Percentiles rank a stretch among this genome's conserved stretches.
These are phyloP conservation scores for Fusarium sp. DNA, from an alignment of 2,329 filamentous ascomycete species.

Conservation along the genomic window DNA sequence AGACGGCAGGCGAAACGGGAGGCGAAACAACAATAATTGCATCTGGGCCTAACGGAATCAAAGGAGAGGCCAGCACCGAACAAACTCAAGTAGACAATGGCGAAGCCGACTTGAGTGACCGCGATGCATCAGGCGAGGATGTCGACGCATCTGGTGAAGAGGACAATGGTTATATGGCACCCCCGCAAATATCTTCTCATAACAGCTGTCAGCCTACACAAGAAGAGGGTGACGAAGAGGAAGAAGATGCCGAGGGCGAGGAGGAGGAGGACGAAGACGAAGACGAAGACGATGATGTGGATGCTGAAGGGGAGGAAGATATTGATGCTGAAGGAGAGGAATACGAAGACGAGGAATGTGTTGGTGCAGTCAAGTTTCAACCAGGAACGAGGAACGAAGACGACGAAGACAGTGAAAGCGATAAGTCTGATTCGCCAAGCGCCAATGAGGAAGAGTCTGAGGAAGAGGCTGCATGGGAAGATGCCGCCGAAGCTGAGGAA, in stretches of 20 bases:
- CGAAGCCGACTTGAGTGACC: slow-evolving; percentile 56
- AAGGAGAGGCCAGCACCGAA: neutral
- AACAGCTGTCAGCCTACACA: slow-evolving; percentile 50
- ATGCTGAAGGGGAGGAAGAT: slow-evolving; percentile 58
- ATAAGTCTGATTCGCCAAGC: slow-evolving; percentile 62
- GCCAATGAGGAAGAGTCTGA: slow-evolving; percentile 67
- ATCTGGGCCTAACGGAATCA: slow-evolving; percentile 25
- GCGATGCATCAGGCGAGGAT: slow-evolving; percentile 59
- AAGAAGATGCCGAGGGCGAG: slow-evolving; percentile 56
- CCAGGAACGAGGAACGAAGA: slow-evolving; percentile 64
- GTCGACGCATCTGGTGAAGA: slow-evolving; percentile 60
- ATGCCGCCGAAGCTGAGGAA: slow-evolving; percentile 69
- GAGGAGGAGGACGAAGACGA: slow-evolving; percentile 35
- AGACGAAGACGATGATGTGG: slow-evolving; percentile 44
- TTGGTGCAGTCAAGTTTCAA: slow-evolving; percentile 68
- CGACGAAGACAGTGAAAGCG: slow-evolving; percentile 63
- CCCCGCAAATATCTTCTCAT: slow-evolving; percentile 45
- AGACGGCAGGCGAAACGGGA: slow-evolving; percentile 51
- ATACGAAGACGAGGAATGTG: slow-evolving; percentile 65
- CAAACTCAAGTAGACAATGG: slow-evolving; percentile 47
- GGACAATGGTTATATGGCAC: slow-evolving; percentile 52
- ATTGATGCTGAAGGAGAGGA: slow-evolving; percentile 49
- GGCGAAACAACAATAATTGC: slow-evolving; percentile 48
- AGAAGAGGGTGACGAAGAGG: slow-evolving; percentile 49
- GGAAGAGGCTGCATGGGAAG: slow-evolving; percentile 62